phyloP scores from a whole-genome alignment of 2,329 filamentous ascomycete species.

The Fusarium pininemorale region DNA sequence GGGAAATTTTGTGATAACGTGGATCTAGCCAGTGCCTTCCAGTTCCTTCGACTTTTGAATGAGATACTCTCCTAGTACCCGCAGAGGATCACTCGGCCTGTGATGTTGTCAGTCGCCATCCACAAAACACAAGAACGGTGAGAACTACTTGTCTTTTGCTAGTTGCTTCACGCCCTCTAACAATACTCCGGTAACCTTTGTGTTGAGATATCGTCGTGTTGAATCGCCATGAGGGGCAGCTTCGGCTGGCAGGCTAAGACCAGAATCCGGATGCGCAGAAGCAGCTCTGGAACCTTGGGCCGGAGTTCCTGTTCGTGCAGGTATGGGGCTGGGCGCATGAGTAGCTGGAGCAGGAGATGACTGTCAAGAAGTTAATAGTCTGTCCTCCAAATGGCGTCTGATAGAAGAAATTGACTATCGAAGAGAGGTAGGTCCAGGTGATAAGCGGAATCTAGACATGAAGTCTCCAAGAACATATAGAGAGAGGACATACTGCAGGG shows the following conservation, averaged over 20 bases:
- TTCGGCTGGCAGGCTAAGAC: slow-evolving; percentile 65
- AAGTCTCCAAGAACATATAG: background rate
- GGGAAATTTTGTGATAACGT: background rate
- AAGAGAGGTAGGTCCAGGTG: background rate
- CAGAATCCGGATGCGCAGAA: slow-evolving; percentile 64
- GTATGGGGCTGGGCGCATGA: slow-evolving; percentile 53
- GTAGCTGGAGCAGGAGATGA: slow-evolving; percentile 52
- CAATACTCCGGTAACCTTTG: slow-evolving; percentile 72
- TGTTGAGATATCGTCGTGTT: slow-evolving; percentile 75
- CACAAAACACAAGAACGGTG: background rate
- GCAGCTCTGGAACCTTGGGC: slow-evolving; percentile 62
- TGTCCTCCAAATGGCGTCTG: background rate
- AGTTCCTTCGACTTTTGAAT: slow-evolving; percentile 73
- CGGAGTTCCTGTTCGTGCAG: slow-evolving; percentile 60
- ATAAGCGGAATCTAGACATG: background rate
- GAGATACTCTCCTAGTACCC: slow-evolving; percentile 75
- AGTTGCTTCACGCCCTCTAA: slow-evolving; percentile 80
- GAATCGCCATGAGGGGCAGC: slow-evolving; percentile 73
- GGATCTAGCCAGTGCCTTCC: slow-evolving; percentile 52
- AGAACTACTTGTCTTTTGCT: slow-evolving; percentile 75
- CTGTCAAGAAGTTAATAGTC: slow-evolving; percentile 27
- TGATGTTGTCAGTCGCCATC: slow-evolving; percentile 13
- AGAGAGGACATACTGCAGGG: slow-evolving; percentile 46
- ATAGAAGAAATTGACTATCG: slow-evolving; percentile 1
- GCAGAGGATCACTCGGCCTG: slow-evolving; percentile 73